Conservation (phyloP, 495 filamentous ascomycete genomes). For the Penicillium fimorum region DNA sequence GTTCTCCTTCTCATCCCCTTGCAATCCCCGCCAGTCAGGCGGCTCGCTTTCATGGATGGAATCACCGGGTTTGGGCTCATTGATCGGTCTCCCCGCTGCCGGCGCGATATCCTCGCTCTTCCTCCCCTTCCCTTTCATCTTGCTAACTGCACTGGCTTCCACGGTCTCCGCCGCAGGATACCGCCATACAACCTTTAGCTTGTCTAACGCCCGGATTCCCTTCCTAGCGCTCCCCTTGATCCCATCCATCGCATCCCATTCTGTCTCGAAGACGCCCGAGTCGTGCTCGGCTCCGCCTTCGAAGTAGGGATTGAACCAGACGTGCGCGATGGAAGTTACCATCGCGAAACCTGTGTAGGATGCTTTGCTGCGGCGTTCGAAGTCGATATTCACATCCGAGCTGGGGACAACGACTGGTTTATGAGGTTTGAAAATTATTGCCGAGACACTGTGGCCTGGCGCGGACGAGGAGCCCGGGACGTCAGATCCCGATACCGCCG, state of each 20-base stretch:
- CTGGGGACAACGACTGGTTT: constrained; percentile 66
- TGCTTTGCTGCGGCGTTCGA: constrained; percentile 77
- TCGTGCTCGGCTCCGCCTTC: constrained; percentile 71
- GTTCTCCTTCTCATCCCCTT: constrained; percentile 5
- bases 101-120: constrained; percentile 17
- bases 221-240: constrained; percentile 79
- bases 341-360: constrained; percentile 74
- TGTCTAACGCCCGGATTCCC: constrained; percentile 77
- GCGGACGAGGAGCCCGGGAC: constrained; percentile 16
- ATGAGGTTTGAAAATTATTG: constrained; percentile 75
- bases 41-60: constrained; percentile 63
- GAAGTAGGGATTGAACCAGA: constrained; percentile 96
- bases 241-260: constrained; percentile 67
- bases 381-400: constrained; percentile 84
- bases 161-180: constrained; percentile 32
- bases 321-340: constrained; percentile 88
- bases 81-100: constrained; percentile 45
- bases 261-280: constrained; percentile 61
- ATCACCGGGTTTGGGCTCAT: constrained; percentile 58
- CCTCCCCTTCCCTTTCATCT: constrained; percentile 18
- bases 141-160: background rate
- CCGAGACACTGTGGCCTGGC: constrained; percentile 26
- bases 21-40: constrained; percentile 67
- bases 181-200: constrained; percentile 84
- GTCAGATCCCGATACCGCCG: constrained; percentile 14